Conservation (phyloP, 352 stramenopile species). For the Globisporangium echinulatum region DNA sequence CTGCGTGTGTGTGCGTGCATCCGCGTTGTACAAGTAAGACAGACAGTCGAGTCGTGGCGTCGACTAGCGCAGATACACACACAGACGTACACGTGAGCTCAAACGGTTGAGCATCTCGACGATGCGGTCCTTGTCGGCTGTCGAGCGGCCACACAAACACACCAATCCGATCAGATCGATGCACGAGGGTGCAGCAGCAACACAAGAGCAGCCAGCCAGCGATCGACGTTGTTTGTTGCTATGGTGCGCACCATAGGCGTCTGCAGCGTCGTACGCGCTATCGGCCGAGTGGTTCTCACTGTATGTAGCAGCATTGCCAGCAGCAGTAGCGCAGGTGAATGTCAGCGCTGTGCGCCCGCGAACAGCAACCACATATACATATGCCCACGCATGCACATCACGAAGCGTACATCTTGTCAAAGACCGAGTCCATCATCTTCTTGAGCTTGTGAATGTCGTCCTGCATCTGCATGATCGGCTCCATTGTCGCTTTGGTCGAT, state of each 20-base stretch:
- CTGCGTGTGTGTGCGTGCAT: slow-evolving; percentile 17
- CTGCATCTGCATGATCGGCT: slow-evolving; percentile 89
- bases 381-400: not conserved
- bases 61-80: not conserved
- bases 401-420: slow-evolving; percentile 74
- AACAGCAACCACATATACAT: too few relatives aligned
- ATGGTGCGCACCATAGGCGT: slow-evolving; percentile 57
- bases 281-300: slow-evolving; percentile 58
- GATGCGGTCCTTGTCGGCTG: slow-evolving; percentile 83
- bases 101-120: slow-evolving; percentile 86
- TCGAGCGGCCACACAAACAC: too few relatives aligned
- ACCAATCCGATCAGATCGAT: too few relatives aligned
- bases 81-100: slow-evolving; percentile 56
- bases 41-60: not conserved
- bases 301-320: not conserved
- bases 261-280: slow-evolving; percentile 55
- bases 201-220: not conserved
- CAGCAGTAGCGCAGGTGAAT: not conserved
- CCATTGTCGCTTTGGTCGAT: slow-evolving; percentile 33
- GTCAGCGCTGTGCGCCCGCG: not conserved
- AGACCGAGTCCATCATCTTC: slow-evolving; percentile 87
- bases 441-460: slow-evolving; percentile 90
- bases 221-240: too few relatives aligned
- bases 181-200: not conserved
- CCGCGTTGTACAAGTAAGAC: not conserved